phyloP scores from a whole-genome alignment of 106 monocot species.

The Amphibolis antarctica region DNA sequence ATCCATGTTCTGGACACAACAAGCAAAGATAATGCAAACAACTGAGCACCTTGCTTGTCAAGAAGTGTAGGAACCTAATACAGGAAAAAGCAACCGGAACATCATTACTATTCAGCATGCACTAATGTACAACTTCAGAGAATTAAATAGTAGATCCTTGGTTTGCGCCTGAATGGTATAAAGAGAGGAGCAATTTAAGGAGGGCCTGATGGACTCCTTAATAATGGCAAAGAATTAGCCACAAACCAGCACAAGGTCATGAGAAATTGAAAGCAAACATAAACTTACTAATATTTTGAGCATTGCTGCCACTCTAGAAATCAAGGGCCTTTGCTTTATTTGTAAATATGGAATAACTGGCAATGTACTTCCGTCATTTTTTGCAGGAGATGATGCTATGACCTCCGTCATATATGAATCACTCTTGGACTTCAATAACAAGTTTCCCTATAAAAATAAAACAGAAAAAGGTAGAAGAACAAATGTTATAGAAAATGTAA shows the following conservation, averaged over 20 bases:
- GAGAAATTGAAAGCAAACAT: neutral
- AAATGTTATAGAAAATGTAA: neutral
- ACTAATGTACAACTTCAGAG: neutral
- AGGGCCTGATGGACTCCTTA: too few relatives aligned
- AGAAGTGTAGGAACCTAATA: slow-evolving; percentile 64
- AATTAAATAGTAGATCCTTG: neutral
- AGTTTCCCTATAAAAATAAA: slow-evolving; percentile 18
- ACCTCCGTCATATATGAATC: slow-evolving; percentile 40
- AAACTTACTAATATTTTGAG: slow-evolving; percentile 67
- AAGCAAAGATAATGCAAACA: slow-evolving; percentile 79
- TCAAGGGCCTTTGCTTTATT: slow-evolving; percentile 39
- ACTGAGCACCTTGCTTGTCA: slow-evolving; percentile 83
- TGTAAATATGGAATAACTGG: slow-evolving; percentile 58
- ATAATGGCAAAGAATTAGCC: too few relatives aligned
- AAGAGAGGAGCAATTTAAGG: too few relatives aligned
- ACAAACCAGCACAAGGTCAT: neutral
- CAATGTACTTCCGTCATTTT: slow-evolving; percentile 17
- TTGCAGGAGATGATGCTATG: slow-evolving; percentile 56
- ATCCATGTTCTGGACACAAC: slow-evolving; percentile 94
- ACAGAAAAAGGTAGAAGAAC: neutral
- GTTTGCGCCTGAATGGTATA: too few relatives aligned
- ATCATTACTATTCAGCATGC: neutral
- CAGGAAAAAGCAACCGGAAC: neutral
- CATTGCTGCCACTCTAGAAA: slow-evolving; percentile 68
- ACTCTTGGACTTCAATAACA: slow-evolving; percentile 23